Percentiles rank a stretch among this genome's conserved stretches.
These are phyloP conservation scores for Cadophora gregata DNA, from an alignment of 2,329 filamentous ascomycete species.

Conservation along the genomic window DNA sequence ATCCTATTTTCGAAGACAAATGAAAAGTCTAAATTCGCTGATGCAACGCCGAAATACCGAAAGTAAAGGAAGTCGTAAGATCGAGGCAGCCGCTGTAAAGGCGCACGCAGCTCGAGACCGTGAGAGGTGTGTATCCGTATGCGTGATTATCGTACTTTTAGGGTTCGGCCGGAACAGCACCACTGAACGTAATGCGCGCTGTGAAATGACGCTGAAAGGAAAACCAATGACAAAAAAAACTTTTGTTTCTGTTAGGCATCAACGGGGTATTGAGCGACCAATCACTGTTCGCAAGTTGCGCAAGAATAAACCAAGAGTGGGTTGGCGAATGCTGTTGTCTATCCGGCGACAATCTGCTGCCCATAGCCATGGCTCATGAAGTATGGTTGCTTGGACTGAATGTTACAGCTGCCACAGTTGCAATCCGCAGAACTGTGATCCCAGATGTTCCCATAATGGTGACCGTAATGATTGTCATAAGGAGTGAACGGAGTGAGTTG, in stretches of 20 bases:
- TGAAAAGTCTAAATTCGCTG: conserved; percentile 42
- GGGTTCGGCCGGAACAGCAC: conserved; percentile 34
- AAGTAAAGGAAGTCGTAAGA: conserved; percentile 44
- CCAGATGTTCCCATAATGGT: conserved; percentile 48
- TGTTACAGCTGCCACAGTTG: conserved; percentile 53
- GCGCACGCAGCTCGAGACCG: conserved; percentile 47
- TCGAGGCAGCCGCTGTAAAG: conserved; percentile 44
- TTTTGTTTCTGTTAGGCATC: conserved; percentile 42
- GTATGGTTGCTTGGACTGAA: conserved; percentile 53
- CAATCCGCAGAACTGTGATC: conserved; percentile 53
- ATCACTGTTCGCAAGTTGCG: not conserved
- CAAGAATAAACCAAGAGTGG: conserved; percentile 9
- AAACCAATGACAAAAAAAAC: conserved; percentile 41
- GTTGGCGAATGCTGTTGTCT: conserved; percentile 22
- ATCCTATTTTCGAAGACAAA: conserved; percentile 45
- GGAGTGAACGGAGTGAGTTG: conserved; percentile 55
- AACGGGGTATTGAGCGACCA: conserved; percentile 30
- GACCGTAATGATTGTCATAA: conserved; percentile 48
- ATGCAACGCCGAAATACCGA: conserved; percentile 41
- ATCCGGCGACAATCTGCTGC: conserved; percentile 54
- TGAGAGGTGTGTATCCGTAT: conserved; percentile 37
- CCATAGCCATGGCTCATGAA: conserved; percentile 50
- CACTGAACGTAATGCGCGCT: conserved; percentile 42
- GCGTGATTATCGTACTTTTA: conserved; percentile 40
- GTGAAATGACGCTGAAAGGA: conserved; percentile 35